Evolutionary conservation across 140 eudicot species (phyloP).

Genomic region (Flaveria floridana): DNA sequence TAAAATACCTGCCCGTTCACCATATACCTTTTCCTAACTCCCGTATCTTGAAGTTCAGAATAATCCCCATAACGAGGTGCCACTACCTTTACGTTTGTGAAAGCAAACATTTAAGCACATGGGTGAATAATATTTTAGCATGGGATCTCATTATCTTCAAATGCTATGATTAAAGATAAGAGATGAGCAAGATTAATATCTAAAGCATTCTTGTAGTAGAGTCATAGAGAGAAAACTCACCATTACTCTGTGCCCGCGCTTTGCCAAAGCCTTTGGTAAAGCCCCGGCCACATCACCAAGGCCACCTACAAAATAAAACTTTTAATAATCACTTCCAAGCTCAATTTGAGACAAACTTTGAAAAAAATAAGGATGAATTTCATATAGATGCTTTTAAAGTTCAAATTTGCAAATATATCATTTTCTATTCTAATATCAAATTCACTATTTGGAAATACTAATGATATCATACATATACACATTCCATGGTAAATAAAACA

Average conservation of each 20-base stretch:
- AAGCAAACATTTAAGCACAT: conserved; percentile 19
- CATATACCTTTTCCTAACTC: conserved; percentile 61
- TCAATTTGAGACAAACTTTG: neutral
- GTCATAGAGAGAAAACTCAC: conserved; percentile 36
- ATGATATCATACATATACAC: neutral
- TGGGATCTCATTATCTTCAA: neutral
- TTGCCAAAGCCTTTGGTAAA: conserved; percentile 96
- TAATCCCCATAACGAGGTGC: conserved; percentile 74
- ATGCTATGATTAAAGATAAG: neutral
- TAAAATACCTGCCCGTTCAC: conserved; percentile 76
- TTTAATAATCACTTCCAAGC: neutral
- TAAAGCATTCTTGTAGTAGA: neutral
- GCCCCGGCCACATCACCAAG: conserved; percentile 99
- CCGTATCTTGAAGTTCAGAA: conserved; percentile 68
- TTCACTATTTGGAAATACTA: neutral
- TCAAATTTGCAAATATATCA: neutral
- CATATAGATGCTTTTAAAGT: neutral
- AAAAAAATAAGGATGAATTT: neutral
- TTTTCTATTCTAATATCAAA: neutral
- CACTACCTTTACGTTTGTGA: conserved; percentile 57
- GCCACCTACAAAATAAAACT: conserved; percentile 61
- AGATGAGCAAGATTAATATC: neutral
- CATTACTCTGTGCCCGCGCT: conserved; percentile 97
- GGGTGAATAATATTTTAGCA: neutral
- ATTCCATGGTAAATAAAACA: neutral